Conservation (phyloP, 371 early-diverging fungal species). For the Choanephora cucurbitarum region DNA sequence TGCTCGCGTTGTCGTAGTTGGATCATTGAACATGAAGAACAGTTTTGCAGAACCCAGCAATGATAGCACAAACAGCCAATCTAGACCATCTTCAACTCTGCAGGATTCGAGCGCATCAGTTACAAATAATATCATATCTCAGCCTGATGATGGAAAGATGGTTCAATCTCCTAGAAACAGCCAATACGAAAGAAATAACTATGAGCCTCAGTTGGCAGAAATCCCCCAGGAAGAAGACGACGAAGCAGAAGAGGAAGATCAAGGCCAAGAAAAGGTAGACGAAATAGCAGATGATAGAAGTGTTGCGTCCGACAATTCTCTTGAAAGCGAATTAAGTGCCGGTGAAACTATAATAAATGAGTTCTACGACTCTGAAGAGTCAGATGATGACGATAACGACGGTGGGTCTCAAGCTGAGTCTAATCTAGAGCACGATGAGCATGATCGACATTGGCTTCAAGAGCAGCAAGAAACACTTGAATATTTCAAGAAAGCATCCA, state of each 20-base stretch:
- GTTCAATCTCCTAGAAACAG: conserved; percentile 7
- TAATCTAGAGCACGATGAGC: conserved; percentile 16
- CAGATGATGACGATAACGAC: conserved; percentile 10
- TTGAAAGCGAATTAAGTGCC: conserved; percentile 31
- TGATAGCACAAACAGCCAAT: not conserved
- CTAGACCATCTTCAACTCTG: not conserved
- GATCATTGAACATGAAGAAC: conserved; percentile 25
- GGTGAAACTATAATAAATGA: conserved; percentile 22
- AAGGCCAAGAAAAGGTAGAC: not conserved
- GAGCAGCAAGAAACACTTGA: conserved; percentile 30
- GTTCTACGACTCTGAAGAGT: conserved; percentile 18
- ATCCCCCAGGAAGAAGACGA: not conserved
- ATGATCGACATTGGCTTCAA: conserved; percentile 22
- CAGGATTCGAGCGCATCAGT: conserved; percentile 9
- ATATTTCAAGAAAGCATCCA: conserved; percentile 11
- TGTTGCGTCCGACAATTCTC: conserved; percentile 32
- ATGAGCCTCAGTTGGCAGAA: no score
- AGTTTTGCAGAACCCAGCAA: conserved; percentile 20
- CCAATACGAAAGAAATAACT: no score
- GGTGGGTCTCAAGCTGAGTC: conserved; percentile 13
- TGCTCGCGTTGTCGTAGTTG: conserved; percentile 39
- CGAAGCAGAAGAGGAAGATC: no score
- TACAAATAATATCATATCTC: not conserved
- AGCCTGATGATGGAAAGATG: conserved; percentile 5
- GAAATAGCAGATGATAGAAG: conserved; percentile 8